phyloP scores from a whole-genome alignment of 2,329 filamentous ascomycete genomes.

The Phoma sp. region DNA sequence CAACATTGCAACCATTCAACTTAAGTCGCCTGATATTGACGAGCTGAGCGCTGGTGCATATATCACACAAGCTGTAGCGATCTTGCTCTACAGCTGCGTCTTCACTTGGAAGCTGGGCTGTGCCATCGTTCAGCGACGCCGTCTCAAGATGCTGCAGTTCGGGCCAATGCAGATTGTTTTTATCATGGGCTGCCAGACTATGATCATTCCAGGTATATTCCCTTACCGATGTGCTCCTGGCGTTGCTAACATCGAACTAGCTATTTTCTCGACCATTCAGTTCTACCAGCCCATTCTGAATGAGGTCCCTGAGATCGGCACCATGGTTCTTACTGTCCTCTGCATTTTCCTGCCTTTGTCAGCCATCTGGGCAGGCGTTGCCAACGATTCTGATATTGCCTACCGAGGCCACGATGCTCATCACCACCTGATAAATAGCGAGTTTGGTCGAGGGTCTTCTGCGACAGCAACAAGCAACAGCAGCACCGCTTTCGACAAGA shows the following conservation, averaged over 20 bases:
- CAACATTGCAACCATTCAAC: constrained; percentile 48
- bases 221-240: neutral
- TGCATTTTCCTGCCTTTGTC: constrained; percentile 71
- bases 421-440: constrained; percentile 34
- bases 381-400: constrained; percentile 32
- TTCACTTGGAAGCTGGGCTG: constrained; percentile 68
- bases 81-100: constrained; percentile 68
- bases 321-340: constrained; percentile 64
- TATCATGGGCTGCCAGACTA: constrained; percentile 72
- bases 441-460: constrained; percentile 27
- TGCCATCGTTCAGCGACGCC: constrained; percentile 63
- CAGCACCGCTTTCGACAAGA: constrained; percentile 27
- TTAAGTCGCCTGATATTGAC: constrained; percentile 33
- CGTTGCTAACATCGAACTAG: constrained; percentile 51
- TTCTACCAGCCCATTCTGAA: constrained; percentile 57
- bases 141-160: constrained; percentile 66
- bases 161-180: constrained; percentile 72
- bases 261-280: constrained; percentile 66
- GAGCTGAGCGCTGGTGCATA: constrained; percentile 49
- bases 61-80: constrained; percentile 62
- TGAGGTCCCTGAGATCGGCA: constrained; percentile 61
- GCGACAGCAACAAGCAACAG: constrained; percentile 13
- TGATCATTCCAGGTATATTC: constrained; percentile 66
- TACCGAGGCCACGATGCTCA: constrained; percentile 34
- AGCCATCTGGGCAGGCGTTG: constrained; percentile 67